Percentiles rank a stretch among this genome's conserved stretches.
Conservation (phyloP, 163 green algal genomes). For the Scenedesmus sp. region DNA sequence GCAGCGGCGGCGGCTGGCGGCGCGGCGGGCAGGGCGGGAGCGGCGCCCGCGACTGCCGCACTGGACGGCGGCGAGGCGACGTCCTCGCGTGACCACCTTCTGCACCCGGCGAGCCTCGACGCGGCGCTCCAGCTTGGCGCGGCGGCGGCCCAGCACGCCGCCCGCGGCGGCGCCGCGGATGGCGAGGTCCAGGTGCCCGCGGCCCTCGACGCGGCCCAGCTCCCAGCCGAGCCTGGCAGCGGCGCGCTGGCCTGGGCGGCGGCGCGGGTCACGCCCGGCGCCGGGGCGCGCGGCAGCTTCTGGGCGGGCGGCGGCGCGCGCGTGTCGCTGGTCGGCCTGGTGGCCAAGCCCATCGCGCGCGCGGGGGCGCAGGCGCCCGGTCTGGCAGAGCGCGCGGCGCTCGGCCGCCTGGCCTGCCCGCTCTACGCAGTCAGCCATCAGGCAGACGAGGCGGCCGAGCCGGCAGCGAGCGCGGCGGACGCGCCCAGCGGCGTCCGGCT, state of each 20-base stretch:
- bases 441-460: slow-evolving; percentile 2
- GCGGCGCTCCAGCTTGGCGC: slow-evolving; percentile 74
- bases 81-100: slow-evolving; percentile 27
- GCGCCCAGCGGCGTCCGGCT: too few relatives aligned
- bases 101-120: slow-evolving; percentile 70
- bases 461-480: background rate
- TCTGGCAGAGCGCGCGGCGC: too few relatives aligned
- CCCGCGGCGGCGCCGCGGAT: background rate
- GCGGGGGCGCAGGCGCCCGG: too few relatives aligned
- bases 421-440: slow-evolving; percentile 14
- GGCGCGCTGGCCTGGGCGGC: background rate
- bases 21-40: too few relatives aligned
- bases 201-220: slow-evolving; percentile 50
- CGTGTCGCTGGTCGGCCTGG: background rate
- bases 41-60: background rate
- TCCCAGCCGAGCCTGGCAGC: background rate
- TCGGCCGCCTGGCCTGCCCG: too few relatives aligned
- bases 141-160: background rate
- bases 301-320: background rate
- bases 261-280: background rate
- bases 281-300: slow-evolving; percentile 16
- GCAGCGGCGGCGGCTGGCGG: slow-evolving; percentile 35
- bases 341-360: slow-evolving; percentile 34
- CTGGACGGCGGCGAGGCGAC: slow-evolving; percentile 25
- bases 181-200: slow-evolving; percentile 68